A percentile compares a stretch with the other conserved stretches of the same genome.
phyloP scores from a whole-genome alignment of 176 grass and related monocot species.

The Guadua angustifolia region DNA sequence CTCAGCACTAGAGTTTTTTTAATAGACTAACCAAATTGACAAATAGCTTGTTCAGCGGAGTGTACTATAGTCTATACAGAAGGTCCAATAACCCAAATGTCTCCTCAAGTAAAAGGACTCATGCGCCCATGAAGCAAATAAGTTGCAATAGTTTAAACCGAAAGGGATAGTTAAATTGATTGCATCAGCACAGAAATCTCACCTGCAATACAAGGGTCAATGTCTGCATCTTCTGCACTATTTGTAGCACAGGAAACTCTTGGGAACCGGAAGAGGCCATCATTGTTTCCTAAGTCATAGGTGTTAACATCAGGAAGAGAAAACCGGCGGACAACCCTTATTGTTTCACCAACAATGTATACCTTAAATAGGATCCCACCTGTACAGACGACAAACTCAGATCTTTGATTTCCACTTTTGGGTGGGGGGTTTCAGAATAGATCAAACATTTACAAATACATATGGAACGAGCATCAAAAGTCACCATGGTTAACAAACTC shows the following conservation, averaged over 20 bases:
- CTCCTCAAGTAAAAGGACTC: too few relatives aligned
- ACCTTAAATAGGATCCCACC: slow-evolving; percentile 94
- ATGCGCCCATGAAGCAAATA: background rate
- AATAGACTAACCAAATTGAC: background rate
- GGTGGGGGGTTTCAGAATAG: background rate
- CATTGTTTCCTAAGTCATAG: slow-evolving; percentile 61
- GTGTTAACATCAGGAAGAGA: slow-evolving; percentile 86
- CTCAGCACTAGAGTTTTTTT: slow-evolving; percentile 12
- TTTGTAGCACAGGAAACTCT: slow-evolving; percentile 97
- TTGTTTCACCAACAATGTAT: slow-evolving; percentile 85
- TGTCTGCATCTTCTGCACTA: slow-evolving; percentile 76
- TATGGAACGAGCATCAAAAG: background rate
- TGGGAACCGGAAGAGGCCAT: slow-evolving; percentile 76
- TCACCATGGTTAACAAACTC: slow-evolving; percentile 97
- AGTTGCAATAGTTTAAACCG: slow-evolving; percentile 11
- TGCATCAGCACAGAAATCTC: slow-evolving; percentile 26
- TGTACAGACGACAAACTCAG: slow-evolving; percentile 36
- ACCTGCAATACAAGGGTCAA: slow-evolving; percentile 89
- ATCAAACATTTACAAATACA: background rate
- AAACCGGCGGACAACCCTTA: slow-evolving; percentile 77
- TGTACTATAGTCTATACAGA: slow-evolving; percentile 10
- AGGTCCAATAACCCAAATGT: background rate
- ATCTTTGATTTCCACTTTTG: background rate
- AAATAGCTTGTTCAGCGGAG: slow-evolving; percentile 16
- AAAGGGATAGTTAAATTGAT: slow-evolving; percentile 25